Base-by-base conservation (phyloP, 2,329 filamentous ascomycete species). In the Arthroderma sp. region DNA sequence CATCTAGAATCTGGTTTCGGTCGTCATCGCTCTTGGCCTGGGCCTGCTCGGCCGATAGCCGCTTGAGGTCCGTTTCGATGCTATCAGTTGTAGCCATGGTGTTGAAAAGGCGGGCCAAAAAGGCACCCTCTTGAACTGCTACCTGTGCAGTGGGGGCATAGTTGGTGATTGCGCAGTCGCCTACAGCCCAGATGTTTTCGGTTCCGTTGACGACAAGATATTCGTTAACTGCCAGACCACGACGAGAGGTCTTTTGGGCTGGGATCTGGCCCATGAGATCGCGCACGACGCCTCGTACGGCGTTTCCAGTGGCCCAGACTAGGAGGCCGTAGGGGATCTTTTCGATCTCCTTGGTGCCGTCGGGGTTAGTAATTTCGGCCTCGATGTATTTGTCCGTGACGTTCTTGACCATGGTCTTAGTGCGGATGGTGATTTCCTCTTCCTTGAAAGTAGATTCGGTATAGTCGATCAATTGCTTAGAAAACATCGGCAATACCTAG, bases 371-470 rank as follows among this genome's bases (percentile, higher is more conserved):
- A 42, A 80, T 78, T 66, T 94, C 86, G 53, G 89, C 91, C 71
- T 96, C 86, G 59, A 98, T 89, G 61, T 78, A 82, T 68, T 84
- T 93, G 58, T 91, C 82, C 30, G 86, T 94, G 48, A 98, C 91
- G 50, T 83, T 88, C 77, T 96, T 96, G 64, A 98, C 91, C 82
- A 94, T 93, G 54, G 91, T 96, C 78, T 96, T 96, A 57, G 91
- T 94, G 68, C 86, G 83, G 69, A 98, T 94, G 56, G 86, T 82
- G 62, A 98, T 98, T 62, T 87, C 88, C 69, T 98, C 91, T 72
- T 98, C 91, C 70, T 94, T 91, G 73, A 98, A 93, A 39, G 89
- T 95, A 68, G 88, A 89, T 71, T 98, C 91, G 56, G 91, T 98
- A 75, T 98, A 98, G 60, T 98, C 91, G 61, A 98, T 96, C 60